Conservation (phyloP, 2,329 filamentous ascomycete genomes). For the Trichoderma sp. region DNA sequence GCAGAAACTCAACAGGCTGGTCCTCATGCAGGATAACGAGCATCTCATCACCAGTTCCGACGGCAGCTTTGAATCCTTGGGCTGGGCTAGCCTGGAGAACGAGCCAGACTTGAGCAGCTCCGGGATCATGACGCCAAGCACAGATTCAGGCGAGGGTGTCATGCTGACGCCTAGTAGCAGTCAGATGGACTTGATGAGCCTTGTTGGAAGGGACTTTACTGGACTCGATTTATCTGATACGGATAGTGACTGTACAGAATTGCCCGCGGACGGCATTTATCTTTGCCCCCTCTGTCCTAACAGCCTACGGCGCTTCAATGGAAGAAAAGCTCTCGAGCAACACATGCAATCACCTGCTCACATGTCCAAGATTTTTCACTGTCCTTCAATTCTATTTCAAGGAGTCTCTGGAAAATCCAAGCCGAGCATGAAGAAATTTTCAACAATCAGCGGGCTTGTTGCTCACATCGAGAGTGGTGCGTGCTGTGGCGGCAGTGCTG, state of each 20-base stretch:
- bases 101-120: background rate
- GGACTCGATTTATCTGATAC: background rate
- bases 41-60: constrained; percentile 5
- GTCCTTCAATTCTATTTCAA: background rate
- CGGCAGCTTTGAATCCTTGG: background rate
- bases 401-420: background rate
- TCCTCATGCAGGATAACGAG: constrained; percentile 19
- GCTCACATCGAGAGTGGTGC: constrained; percentile 24
- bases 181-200: background rate
- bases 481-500: constrained; percentile 6
- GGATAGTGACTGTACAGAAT: background rate
- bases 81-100: background rate
- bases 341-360: background rate
- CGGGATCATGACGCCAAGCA: background rate
- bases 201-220: background rate
- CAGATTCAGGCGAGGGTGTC: background rate
- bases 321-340: background rate
- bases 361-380: constrained; percentile 2
- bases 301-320: background rate
- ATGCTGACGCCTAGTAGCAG: background rate
- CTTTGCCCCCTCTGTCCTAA: background rate
- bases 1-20: constrained; percentile 4
- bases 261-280: background rate
- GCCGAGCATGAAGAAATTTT: constrained; percentile 10
- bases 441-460: constrained; percentile 21